A percentile compares a stretch with the other conserved stretches of the same genome.
Conservation (phyloP, 2,329 filamentous ascomycete species). For the Teratosphaeria nubilosa region DNA sequence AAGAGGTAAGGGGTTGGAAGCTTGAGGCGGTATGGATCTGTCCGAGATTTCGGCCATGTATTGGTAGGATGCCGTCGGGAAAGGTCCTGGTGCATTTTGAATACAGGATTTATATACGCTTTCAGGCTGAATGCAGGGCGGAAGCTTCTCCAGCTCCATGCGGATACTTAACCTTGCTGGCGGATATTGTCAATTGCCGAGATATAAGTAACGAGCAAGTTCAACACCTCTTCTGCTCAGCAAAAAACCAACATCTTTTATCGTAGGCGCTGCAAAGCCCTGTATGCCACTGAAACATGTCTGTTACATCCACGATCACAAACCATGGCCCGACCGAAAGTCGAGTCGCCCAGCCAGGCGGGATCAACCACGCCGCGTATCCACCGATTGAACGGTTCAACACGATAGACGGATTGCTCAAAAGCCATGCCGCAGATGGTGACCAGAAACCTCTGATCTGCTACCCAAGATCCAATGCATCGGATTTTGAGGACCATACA, state of each 20-base stretch:
- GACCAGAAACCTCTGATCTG: slow-evolving; percentile 22
- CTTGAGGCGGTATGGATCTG: too few relatives aligned
- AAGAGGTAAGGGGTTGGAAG: too few relatives aligned
- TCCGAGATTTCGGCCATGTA: background rate
- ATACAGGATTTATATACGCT: background rate
- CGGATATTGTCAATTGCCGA: background rate
- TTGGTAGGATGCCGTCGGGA: background rate
- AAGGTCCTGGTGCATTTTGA: too few relatives aligned
- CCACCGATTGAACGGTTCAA: slow-evolving; percentile 17
- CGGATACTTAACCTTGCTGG: background rate
- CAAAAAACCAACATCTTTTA: too few relatives aligned
- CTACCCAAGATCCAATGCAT: slow-evolving; percentile 17
- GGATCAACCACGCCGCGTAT: slow-evolving; percentile 6
- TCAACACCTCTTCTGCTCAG: too few relatives aligned
- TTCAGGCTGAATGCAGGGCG: background rate
- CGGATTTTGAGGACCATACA: slow-evolving; percentile 23
- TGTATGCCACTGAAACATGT: background rate
- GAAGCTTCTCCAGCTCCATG: background rate
- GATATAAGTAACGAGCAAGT: background rate
- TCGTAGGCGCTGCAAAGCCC: too few relatives aligned
- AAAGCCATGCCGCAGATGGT: slow-evolving; percentile 19
- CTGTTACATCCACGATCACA: background rate
- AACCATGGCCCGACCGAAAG: background rate
- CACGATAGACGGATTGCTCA: slow-evolving; percentile 25
- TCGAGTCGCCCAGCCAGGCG: background rate